These are phyloP conservation scores for Oryza glaberrima DNA, from an alignment of 176 grass and related monocot species.

Conservation along the genomic window DNA sequence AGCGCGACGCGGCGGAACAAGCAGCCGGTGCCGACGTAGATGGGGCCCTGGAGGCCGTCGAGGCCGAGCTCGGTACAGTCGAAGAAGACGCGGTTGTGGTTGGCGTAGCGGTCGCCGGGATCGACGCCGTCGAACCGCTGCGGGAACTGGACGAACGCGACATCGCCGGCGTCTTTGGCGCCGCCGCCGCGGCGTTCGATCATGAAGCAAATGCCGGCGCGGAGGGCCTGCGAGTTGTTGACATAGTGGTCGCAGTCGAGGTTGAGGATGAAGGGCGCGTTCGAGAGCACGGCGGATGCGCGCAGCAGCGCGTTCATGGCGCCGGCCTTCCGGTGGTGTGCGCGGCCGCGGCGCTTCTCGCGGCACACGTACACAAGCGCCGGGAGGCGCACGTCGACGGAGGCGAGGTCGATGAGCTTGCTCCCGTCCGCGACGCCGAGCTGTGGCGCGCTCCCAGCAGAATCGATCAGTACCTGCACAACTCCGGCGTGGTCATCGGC, in stretches of 20 bases:
- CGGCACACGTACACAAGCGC: slow-evolving; percentile 27
- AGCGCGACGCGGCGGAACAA: slow-evolving; percentile 36
- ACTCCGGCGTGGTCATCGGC: slow-evolving; percentile 10
- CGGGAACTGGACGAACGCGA: slow-evolving; percentile 75
- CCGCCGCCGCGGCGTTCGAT: slow-evolving; percentile 19
- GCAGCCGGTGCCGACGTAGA: slow-evolving; percentile 42
- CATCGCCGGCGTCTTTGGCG: background rate
- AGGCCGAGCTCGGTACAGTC: slow-evolving; percentile 77
- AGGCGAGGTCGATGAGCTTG: slow-evolving; percentile 8
- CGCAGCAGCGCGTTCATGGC: slow-evolving; percentile 46
- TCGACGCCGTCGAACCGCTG: slow-evolving; percentile 78
- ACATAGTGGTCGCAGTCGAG: slow-evolving; percentile 51
- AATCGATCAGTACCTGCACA: background rate
- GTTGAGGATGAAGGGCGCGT: slow-evolving; percentile 42
- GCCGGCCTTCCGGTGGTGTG: slow-evolving; percentile 31
- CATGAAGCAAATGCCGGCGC: slow-evolving; percentile 22
- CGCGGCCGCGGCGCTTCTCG: slow-evolving; percentile 10
- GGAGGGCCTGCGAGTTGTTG: slow-evolving; percentile 35
- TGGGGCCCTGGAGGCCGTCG: slow-evolving; percentile 66
- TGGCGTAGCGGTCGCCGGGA: slow-evolving; percentile 63
- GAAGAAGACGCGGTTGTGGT: slow-evolving; percentile 84
- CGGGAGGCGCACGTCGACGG: slow-evolving; percentile 15
- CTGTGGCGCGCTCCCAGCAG: background rate
- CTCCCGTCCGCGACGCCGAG: background rate
- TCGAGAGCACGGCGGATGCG: slow-evolving; percentile 34